Percentiles rank a stretch among this genome's conserved stretches.
Conservation (phyloP, 129 eudicot genomes). For the Lactuca saligna region DNA sequence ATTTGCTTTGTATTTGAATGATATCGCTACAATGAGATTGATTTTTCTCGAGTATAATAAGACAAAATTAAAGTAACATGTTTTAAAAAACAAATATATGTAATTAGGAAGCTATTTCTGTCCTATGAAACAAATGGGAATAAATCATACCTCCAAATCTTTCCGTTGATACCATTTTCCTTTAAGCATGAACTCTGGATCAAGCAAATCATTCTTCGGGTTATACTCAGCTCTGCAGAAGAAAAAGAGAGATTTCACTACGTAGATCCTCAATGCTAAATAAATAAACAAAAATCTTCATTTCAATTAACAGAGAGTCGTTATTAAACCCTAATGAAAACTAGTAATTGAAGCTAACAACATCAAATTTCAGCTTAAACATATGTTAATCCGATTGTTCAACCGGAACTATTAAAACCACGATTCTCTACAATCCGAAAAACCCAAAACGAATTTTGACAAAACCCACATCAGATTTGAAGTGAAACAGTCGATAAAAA, state of each 20-base stretch:
- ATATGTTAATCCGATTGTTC: neutral
- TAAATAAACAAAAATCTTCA: neutral
- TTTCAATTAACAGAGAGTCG: neutral
- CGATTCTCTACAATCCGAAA: neutral
- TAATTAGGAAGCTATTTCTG: too few relatives aligned
- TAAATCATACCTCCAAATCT: slow-evolving; percentile 67
- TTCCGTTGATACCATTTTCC: slow-evolving; percentile 83
- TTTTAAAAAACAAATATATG: neutral
- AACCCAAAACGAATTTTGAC: neutral
- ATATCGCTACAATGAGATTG: neutral
- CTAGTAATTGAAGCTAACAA: neutral
- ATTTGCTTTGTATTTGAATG: neutral
- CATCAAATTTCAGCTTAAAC: neutral
- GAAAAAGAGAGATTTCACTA: neutral
- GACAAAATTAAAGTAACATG: neutral
- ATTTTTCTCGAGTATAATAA: neutral
- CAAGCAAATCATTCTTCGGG: slow-evolving; percentile 84
- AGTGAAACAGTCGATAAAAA: neutral
- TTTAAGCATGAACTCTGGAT: slow-evolving; percentile 87
- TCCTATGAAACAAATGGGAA: neutral
- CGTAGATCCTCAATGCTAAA: neutral
- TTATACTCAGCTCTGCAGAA: slow-evolving; percentile 85
- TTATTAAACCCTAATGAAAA: slow-evolving; percentile 23
- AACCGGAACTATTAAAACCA: neutral
- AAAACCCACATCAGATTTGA: neutral